Evolutionary conservation across 345 rosid genomes (phyloP).

Genomic region (Triadica sebifera): DNA sequence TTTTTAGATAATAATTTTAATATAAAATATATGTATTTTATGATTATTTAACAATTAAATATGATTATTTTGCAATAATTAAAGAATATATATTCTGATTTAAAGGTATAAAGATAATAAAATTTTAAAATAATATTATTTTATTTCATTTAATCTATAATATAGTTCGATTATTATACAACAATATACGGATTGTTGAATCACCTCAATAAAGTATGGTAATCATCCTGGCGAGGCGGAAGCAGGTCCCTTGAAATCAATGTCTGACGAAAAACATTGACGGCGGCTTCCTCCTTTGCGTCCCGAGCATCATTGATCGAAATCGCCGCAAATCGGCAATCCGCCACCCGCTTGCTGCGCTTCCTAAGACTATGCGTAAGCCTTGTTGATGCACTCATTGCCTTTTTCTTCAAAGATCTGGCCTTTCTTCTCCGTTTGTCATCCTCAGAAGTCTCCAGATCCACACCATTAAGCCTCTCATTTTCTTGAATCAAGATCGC

Average conservation of each 20-base stretch:
- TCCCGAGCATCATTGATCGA: conserved; percentile 79
- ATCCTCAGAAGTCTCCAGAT: conserved; percentile 61
- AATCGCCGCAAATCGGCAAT: conserved; percentile 45
- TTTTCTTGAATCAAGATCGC: conserved; percentile 37
- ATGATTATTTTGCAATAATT: too few species aligned
- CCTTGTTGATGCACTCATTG: conserved; percentile 72
- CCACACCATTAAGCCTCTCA: conserved; percentile 42
- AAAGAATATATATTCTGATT: too few species aligned
- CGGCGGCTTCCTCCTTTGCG: conserved; percentile 71
- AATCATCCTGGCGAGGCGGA: conserved; percentile 73
- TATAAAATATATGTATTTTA: too few species aligned
- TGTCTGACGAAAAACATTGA: conserved; percentile 58
- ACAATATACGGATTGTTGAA: not conserved
- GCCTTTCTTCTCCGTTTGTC: conserved; percentile 53
- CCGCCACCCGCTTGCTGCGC: conserved; percentile 64
- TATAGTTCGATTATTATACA: not conserved
- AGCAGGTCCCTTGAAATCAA: conserved; percentile 66
- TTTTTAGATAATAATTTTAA: too few species aligned
- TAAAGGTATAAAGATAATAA: too few species aligned
- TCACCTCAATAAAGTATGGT: conserved; percentile 89
- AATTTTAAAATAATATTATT: too few species aligned
- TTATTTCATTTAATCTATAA: too few species aligned
- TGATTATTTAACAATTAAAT: too few species aligned
- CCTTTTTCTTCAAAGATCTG: conserved; percentile 70
- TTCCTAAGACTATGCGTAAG: conserved; percentile 65